Percentiles rank a stretch among this genome's conserved stretches.
Evolutionary conservation across 2,329 filamentous ascomycete genomes (phyloP).

Genomic region (Trichoderma arundinaceum): DNA sequence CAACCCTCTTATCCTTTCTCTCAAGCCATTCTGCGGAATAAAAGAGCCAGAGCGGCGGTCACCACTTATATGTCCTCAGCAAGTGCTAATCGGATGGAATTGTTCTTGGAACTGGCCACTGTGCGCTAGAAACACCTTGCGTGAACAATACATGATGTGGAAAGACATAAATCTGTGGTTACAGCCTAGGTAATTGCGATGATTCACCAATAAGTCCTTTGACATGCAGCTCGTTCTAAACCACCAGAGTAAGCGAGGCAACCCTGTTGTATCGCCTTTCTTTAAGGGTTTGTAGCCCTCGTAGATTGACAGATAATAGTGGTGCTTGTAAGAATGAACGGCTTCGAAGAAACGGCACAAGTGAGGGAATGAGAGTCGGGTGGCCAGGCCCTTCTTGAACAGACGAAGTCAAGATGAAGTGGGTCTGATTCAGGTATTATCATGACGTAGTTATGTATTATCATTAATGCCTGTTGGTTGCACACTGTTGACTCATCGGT

Average conservation of each 20-base stretch:
- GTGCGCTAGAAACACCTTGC: no score
- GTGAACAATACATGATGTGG: no score
- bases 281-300: background rate
- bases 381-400: background rate
- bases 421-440: background rate
- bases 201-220: constrained; percentile 8
- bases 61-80: no score
- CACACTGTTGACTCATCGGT: background rate
- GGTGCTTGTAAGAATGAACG: background rate
- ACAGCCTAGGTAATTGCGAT: no score
- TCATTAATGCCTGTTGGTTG: background rate
- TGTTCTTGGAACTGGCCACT: no score
- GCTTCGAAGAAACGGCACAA: background rate
- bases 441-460: background rate
- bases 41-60: no score
- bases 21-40: no score
- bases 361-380: background rate
- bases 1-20: no score
- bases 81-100: no score
- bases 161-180: no score
- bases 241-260: constrained; percentile 21
- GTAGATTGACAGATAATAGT: background rate
- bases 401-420: background rate
- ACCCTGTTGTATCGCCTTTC: constrained; percentile 6
- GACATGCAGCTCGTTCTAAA: constrained; percentile 11